Conservation (phyloP, 2,329 filamentous ascomycete genomes). For the Aureobasidium uvarum region DNA sequence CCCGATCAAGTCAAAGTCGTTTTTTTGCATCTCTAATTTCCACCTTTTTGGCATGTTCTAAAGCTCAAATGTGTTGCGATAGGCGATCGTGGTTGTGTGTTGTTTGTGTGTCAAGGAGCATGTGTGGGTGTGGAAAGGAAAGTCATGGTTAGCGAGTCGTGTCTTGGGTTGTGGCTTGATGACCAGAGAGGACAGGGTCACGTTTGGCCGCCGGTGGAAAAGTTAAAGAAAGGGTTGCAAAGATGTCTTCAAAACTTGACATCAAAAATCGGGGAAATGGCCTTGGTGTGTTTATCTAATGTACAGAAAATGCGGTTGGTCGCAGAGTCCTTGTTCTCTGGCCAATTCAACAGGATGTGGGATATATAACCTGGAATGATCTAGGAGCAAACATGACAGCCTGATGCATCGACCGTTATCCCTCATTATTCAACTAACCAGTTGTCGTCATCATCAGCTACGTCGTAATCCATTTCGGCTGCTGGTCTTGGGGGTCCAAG, state of each 20-base stretch:
- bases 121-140: background rate
- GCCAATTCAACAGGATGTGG: background rate
- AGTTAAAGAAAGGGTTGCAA: background rate
- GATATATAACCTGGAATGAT: background rate
- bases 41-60: background rate
- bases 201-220: background rate
- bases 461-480: slow-evolving; percentile 51
- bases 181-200: background rate
- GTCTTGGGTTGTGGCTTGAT: background rate
- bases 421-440: slow-evolving; percentile 38
- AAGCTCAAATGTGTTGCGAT: background rate
- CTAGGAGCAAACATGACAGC: background rate
- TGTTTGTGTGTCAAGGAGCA: background rate
- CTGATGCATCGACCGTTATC: background rate
- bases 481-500: slow-evolving; percentile 11
- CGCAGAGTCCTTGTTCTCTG: background rate
- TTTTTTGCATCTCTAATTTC: background rate
- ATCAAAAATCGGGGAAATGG: background rate
- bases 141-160: background rate
- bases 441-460: slow-evolving; percentile 50
- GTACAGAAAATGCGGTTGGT: background rate
- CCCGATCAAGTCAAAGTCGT: background rate
- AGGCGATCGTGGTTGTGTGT: background rate
- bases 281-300: background rate
- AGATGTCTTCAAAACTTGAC: background rate